These are phyloP conservation scores for Paecilomyces dactylethromorphus DNA, from an alignment of 2,329 filamentous ascomycete species.

Conservation along the genomic window DNA sequence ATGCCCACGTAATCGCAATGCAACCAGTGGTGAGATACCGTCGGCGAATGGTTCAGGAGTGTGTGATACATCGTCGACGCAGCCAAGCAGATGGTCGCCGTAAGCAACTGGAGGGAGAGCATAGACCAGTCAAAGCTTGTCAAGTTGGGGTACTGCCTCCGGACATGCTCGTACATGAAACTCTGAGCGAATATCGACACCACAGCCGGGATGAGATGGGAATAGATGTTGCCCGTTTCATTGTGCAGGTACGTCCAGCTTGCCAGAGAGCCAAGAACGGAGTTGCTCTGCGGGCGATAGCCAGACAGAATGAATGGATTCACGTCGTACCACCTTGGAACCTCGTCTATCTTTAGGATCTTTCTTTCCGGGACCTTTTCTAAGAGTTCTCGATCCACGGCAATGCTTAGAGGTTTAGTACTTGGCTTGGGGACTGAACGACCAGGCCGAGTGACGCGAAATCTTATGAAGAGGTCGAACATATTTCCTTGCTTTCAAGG, in stretches of 20 bases:
- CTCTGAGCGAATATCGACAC: conserved; percentile 2
- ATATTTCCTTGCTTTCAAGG: background rate
- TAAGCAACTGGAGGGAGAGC: conserved; percentile 11
- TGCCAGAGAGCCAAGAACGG: conserved; percentile 27
- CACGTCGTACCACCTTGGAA: conserved; percentile 39
- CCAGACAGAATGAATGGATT: conserved; percentile 37
- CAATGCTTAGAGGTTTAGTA: background rate
- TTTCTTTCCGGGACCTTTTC: background rate
- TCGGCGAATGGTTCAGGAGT: conserved; percentile 24
- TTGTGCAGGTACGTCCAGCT: conserved; percentile 41
- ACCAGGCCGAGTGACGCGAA: background rate
- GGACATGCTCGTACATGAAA: conserved; percentile 6
- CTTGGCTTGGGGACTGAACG: background rate
- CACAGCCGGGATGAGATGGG: conserved; percentile 41
- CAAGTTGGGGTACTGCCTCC: conserved; percentile 2
- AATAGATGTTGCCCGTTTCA: conserved; percentile 39
- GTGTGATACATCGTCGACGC: conserved; percentile 26
- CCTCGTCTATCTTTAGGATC: conserved; percentile 26
- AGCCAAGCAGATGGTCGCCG: conserved; percentile 28
- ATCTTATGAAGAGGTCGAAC: background rate
- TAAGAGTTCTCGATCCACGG: background rate
- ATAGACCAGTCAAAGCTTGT: conserved; percentile 8
- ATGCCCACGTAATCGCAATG: conserved; percentile 28
- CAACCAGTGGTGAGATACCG: conserved; percentile 16
- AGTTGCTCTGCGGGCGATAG: conserved; percentile 39